Evolutionary conservation across 2,329 filamentous ascomycete genomes (phyloP).

Genomic region (Colletotrichum zoysiae): DNA sequence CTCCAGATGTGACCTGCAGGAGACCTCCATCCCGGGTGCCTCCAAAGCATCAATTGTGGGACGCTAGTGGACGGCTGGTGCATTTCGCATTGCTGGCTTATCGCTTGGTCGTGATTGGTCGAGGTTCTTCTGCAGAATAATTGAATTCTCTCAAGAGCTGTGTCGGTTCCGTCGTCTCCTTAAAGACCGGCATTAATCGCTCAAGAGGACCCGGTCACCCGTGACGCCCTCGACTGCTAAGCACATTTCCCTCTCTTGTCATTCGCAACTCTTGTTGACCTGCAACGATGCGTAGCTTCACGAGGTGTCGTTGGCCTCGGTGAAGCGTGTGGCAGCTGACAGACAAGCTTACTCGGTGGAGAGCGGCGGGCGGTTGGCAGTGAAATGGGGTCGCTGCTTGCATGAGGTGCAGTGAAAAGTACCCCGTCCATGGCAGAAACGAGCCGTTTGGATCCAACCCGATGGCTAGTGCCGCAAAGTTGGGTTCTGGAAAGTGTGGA

Average conservation of each 20-base stretch:
- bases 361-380: constrained; percentile 32
- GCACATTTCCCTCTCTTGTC: constrained; percentile 35
- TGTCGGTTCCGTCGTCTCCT: constrained; percentile 36
- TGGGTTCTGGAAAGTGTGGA: constrained; percentile 42
- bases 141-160: constrained; percentile 47
- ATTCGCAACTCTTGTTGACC: constrained; percentile 37
- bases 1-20: constrained; percentile 42
- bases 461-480: constrained; percentile 39
- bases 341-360: constrained; percentile 42
- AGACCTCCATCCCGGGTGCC: constrained; percentile 39
- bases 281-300: constrained; percentile 32
- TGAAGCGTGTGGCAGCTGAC: constrained; percentile 38
- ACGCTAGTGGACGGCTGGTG: constrained; percentile 40
- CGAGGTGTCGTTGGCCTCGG: constrained; percentile 40
- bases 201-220: constrained; percentile 26
- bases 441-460: constrained; percentile 17
- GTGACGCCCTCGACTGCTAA: constrained; percentile 26
- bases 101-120: constrained; percentile 49
- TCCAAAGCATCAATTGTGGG: constrained; percentile 40
- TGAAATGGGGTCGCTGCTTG: constrained; percentile 39
- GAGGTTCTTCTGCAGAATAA: constrained; percentile 49
- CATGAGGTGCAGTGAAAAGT: constrained; percentile 35
- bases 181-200: constrained; percentile 41
- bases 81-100: constrained; percentile 46
- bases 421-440: constrained; percentile 31